Evolutionary conservation across 2,329 filamentous ascomycete species (phyloP), one percentile per base, ranked within the genome.

Genomic region (Cryphonectria radicalis): DNA sequence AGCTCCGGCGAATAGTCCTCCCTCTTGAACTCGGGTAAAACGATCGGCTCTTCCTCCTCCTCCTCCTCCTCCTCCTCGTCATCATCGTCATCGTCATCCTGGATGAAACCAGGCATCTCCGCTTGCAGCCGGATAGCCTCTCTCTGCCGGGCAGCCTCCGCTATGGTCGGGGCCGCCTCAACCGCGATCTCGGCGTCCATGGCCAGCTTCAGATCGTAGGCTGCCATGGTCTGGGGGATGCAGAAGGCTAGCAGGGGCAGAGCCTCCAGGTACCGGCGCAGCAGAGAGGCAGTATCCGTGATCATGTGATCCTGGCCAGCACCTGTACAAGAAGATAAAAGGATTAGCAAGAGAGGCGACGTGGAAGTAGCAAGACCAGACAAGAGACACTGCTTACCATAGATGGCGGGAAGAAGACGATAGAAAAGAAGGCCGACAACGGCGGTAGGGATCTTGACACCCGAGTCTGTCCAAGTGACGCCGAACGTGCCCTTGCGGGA

Each of bases 301-400:
- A 71, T 63, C 63, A 73, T 71, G 40, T 71, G 69, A 37, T 65
- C 55, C 63, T 73, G 72, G 7, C 64, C 63, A 4, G 60, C 46
- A 28, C 22, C 72, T 73, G 42, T 32, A 3, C 6, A 22, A 28
- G 8, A 25, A 11, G 22, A 43, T 22, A 28, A 40, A 43, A 32
- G 60, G 25, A n/a, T 46, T 25, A 43, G 40, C 13, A 40, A 40
- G 10, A 19, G 32, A 42, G 6, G 35, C 19, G 17, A 60, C 14
- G 25, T n/a, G 19, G 13, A 35, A 19, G 5, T n/a, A 22, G 2
- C 0, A 32, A 5, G 11, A 11, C 10, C 37, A 40, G 1, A 35
- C 6, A 1, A 7, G 2, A 7, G 2, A 14, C 17, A 22, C 5
- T 42, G 13, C 69, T 65, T 50, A 73, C 72, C 64, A 55, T 69